Evolutionary conservation across 2,329 filamentous ascomycete genomes (phyloP).

Genomic region (Monilinia aucupariae): DNA sequence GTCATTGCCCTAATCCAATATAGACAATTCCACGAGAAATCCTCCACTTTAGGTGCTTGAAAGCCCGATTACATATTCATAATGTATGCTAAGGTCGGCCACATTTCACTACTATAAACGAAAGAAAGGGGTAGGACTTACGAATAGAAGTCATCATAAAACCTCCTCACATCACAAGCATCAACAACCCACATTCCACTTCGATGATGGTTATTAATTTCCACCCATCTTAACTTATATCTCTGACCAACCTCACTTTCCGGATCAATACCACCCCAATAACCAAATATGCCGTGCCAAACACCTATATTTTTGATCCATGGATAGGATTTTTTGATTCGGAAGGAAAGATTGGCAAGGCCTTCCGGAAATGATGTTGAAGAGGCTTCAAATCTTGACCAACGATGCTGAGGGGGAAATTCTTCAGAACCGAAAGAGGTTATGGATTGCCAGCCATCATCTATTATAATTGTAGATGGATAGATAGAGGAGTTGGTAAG

Average conservation of each 20-base stretch:
- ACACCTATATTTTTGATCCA: conserved; percentile 21
- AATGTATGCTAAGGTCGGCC: not conserved
- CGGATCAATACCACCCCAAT: conserved; percentile 21
- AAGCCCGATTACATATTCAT: not conserved
- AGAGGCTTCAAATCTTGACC: conserved; percentile 20
- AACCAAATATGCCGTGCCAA: conserved; percentile 23
- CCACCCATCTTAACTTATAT: conserved; percentile 17
- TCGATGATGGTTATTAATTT: conserved; percentile 12
- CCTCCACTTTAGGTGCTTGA: not conserved
- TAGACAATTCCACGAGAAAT: no score
- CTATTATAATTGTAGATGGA: conserved; percentile 23
- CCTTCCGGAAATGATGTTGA: conserved; percentile 17
- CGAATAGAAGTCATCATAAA: conserved; percentile 23
- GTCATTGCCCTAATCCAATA: no score
- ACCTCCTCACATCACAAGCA: conserved; percentile 13
- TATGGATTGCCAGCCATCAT: conserved; percentile 23
- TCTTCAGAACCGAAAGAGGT: conserved; percentile 8
- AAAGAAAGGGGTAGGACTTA: not conserved
- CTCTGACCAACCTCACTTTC: conserved; percentile 14
- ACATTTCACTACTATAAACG: not conserved
- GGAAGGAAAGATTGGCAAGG: conserved; percentile 14
- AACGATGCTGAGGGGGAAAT: conserved; percentile 7
- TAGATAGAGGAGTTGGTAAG: conserved; percentile 13
- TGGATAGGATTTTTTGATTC: conserved; percentile 16
- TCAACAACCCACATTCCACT: conserved; percentile 19